These are phyloP conservation scores for Colletotrichum sp. DNA, from an alignment of 2,329 filamentous ascomycete genomes.

Conservation along the genomic window DNA sequence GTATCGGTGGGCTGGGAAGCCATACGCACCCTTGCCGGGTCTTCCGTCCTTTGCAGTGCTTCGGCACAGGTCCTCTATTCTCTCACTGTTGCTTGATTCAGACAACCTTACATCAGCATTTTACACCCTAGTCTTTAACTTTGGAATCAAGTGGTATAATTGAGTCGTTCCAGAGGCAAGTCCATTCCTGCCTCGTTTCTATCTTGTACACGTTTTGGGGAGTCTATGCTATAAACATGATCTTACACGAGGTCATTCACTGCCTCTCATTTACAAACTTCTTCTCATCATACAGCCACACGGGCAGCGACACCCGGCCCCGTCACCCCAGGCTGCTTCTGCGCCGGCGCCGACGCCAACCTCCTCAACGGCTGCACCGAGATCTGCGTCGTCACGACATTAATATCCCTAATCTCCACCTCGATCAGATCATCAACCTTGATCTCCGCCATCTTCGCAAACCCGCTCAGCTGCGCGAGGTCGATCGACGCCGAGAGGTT, in stretches of 20 bases:
- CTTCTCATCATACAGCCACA: background rate
- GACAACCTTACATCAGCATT: too few species aligned
- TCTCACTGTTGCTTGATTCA: too few species aligned
- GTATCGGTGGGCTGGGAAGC: too few species aligned
- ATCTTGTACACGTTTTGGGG: background rate
- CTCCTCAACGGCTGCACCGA: background rate
- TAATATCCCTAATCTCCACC: conserved; percentile 59
- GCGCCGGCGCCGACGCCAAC: background rate
- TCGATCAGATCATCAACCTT: conserved; percentile 58
- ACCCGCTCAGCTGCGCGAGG: conserved; percentile 39
- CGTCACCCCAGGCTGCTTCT: background rate
- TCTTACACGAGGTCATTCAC: background rate
- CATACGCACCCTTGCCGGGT: too few species aligned
- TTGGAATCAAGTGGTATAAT: background rate
- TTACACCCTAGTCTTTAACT: background rate
- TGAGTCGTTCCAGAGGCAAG: background rate
- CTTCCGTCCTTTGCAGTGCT: too few species aligned
- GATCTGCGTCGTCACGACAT: conserved; percentile 38
- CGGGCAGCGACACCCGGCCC: background rate
- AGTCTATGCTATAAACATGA: background rate
- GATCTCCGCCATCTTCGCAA: conserved; percentile 46
- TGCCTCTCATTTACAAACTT: background rate
- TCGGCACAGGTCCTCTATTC: too few species aligned
- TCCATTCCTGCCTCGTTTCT: background rate
- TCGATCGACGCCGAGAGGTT: conserved; percentile 48